Conservation (phyloP, 192 early-diverging fungal species). For the Podila minutissima region DNA sequence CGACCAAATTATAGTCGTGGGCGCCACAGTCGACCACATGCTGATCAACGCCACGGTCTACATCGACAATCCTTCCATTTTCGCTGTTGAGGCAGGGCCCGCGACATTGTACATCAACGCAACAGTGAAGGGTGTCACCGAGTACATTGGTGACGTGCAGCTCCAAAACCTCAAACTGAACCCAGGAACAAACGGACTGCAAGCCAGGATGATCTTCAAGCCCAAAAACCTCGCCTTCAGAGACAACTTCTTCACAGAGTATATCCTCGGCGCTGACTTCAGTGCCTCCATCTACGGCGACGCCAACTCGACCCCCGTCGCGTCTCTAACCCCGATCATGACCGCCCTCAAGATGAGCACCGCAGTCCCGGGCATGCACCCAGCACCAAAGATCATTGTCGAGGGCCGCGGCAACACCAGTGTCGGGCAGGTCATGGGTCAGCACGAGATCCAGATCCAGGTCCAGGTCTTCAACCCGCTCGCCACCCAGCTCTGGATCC, state of each 20-base stretch:
- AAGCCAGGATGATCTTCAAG: slow-evolving; percentile 11
- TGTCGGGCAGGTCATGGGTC: slow-evolving; percentile 22
- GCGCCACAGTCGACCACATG: slow-evolving; percentile 19
- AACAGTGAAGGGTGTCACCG: not conserved
- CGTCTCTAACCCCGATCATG: slow-evolving; percentile 20
- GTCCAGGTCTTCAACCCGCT: slow-evolving; percentile 39
- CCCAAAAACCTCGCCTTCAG: slow-evolving; percentile 23
- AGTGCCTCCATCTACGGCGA: slow-evolving; percentile 28
- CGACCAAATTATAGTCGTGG: slow-evolving; percentile 7
- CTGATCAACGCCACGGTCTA: slow-evolving; percentile 28
- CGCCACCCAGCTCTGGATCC: slow-evolving; percentile 29
- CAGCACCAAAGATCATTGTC: slow-evolving; percentile 11
- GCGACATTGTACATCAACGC: slow-evolving; percentile 11
- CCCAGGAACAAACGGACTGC: slow-evolving; percentile 22
- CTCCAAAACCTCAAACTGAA: slow-evolving; percentile 13
- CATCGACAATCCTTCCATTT: slow-evolving; percentile 38
- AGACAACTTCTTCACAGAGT: slow-evolving; percentile 22
- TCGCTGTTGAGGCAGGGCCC: slow-evolving; percentile 33
- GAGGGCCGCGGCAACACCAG: slow-evolving; percentile 27
- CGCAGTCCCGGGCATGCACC: slow-evolving; percentile 31
- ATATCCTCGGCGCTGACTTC: slow-evolving; percentile 27
- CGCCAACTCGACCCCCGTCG: slow-evolving; percentile 13
- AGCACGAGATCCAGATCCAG: slow-evolving; percentile 30
- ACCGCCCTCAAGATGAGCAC: slow-evolving; percentile 21
- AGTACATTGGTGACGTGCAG: slow-evolving; percentile 28